Evolutionary conservation across 768 basidiomycete genomes (phyloP).

Genomic region (Pulveroboletus sp.): DNA sequence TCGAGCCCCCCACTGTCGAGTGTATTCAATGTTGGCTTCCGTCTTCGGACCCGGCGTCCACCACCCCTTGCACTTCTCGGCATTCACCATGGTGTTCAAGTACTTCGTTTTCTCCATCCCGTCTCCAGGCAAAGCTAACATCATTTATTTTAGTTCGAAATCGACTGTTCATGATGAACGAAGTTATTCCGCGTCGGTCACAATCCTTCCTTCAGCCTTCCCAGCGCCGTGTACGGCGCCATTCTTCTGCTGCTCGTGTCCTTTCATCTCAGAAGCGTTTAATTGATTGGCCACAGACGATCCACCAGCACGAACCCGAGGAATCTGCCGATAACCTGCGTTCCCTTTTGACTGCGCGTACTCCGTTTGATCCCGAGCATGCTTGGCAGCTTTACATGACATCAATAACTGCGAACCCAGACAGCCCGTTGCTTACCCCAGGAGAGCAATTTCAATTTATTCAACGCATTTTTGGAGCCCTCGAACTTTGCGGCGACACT

Average conservation of each 20-base stretch:
- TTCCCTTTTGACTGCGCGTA: constrained; percentile 14
- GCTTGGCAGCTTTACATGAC: constrained; percentile 40
- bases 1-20: constrained; percentile 25
- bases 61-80: constrained; percentile 45
- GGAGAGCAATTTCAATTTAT: constrained; percentile 27
- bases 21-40: constrained; percentile 26
- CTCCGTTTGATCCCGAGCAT: constrained; percentile 33
- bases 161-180: constrained; percentile 36
- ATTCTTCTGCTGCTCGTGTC: constrained; percentile 21
- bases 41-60: constrained; percentile 24
- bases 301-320: constrained; percentile 4
- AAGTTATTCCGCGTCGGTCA: constrained; percentile 29
- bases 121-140: constrained; percentile 5
- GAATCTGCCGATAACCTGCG: constrained; percentile 13
- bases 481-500: constrained; percentile 13
- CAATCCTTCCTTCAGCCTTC: constrained; percentile 9
- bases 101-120: constrained; percentile 21
- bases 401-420: constrained; percentile 7
- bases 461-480: constrained; percentile 19
- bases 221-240: constrained; percentile 20
- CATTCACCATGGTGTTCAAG: constrained; percentile 50
- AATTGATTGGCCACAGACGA: constrained; percentile 5
- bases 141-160: constrained; percentile 27
- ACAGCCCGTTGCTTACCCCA: constrained; percentile 14
- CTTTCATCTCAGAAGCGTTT: constrained; percentile 13